Conservation (phyloP, 306 rosid genomes). For the Lagenaria siceraria region DNA sequence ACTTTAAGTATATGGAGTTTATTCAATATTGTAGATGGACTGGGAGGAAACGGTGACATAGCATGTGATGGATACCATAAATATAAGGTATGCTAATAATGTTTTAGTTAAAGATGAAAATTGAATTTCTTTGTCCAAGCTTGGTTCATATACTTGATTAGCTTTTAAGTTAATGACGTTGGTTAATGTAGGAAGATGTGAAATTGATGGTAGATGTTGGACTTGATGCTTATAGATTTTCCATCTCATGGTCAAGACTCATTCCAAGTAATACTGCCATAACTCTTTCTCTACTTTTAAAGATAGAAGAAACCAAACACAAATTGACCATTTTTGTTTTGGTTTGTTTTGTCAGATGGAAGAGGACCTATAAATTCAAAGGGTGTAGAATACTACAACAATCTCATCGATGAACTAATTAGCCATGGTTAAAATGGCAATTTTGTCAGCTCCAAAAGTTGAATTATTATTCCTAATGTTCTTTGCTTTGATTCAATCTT, state of each 20-base stretch:
- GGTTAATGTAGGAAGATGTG: conserved; percentile 62
- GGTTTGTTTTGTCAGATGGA: conserved; percentile 42
- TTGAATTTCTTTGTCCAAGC: not conserved
- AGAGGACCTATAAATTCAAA: conserved; percentile 64
- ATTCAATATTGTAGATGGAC: conserved; percentile 12
- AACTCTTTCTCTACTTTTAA: too few relatives aligned
- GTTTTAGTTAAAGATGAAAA: too few relatives aligned
- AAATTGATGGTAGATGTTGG: conserved; percentile 60
- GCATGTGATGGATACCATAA: conserved; percentile 57
- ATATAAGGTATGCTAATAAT: conserved; percentile 33
- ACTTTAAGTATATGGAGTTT: not conserved
- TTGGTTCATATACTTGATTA: not conserved
- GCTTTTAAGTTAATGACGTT: not conserved
- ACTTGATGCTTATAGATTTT: conserved; percentile 65
- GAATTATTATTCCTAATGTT: too few relatives aligned
- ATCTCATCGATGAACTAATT: conserved; percentile 48
- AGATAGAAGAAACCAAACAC: too few relatives aligned
- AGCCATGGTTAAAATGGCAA: conserved; percentile 28
- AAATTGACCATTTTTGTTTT: not conserved
- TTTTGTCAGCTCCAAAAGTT: too few relatives aligned
- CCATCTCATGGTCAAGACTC: conserved; percentile 81
- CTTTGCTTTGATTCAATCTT: too few relatives aligned
- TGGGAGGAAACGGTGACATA: conserved; percentile 47
- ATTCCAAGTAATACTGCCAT: conserved; percentile 35
- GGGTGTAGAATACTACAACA: conserved; percentile 60